Evolutionary conservation across 116 monocot genomes (phyloP), one percentile per base, ranked within the genome.

Genomic region (Trichopus zeylanicus): DNA sequence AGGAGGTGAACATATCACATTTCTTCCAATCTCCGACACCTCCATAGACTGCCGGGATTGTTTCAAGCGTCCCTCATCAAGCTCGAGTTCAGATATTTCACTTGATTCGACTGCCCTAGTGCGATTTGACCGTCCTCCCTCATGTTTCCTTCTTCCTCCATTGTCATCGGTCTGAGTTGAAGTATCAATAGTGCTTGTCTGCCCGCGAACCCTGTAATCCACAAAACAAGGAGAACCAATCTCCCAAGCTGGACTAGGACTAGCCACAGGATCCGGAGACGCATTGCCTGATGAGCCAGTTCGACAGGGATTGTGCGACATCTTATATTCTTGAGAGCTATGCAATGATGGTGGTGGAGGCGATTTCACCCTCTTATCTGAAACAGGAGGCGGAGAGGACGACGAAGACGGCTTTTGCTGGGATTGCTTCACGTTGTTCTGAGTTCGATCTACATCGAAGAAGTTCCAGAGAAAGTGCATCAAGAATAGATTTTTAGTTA

Each of bases 161-260:
- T 29, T 63, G 2, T 82, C 76, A 7, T 91, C 92, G 12, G 88
- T 98, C 63, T 98, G 98, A 7, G 98, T 98, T 7, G 88, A 80
- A 31, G 88, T 88, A 53, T 91, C 82, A 0, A 67, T 48, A 9
- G 80, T 66, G 53, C 61, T 61, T 29, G 34, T 66, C 2, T 68
- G 51, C 59, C 73, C 73, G 62, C 34, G 68, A 0, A 81, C 66
- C 13, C 59, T 75, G 56, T 58, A 80, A 29, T 77, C 74, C 7
- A 60, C 29, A 2, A 61, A 0, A 26, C 60, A 35, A 0, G 80
- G 75, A 27, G 85, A 75, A 1, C 23, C 37, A 23, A 31, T 19
- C 19, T 63, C 67, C 37, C 69, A 68, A 12, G 73, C 55, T 20
- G 62, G 62, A 9, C 55, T 30, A 11, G 3, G 16, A 3, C 32